Base-by-base conservation (phyloP, 768 basidiomycete genomes). In the Suillus subalutaceus region DNA sequence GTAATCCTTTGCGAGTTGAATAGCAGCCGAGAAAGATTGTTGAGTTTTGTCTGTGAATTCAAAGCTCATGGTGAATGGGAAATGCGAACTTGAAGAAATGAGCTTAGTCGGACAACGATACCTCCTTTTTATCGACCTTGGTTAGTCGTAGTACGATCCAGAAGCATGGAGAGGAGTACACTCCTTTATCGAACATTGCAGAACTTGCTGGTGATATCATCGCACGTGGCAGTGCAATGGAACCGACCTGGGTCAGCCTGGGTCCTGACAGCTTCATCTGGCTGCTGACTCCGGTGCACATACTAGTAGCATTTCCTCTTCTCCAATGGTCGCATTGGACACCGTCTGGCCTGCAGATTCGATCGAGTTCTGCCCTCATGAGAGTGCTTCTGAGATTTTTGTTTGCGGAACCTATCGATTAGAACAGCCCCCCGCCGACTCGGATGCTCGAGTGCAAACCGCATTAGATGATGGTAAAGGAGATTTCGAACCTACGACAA, bases 341-440 rank as follows among this genome's bases (percentile, higher is more conserved):
- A 97, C 95, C 1, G 77, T 80, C n/a, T 90, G 87, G 72, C 94
- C 94, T 12, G 96, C 95, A 26, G 96, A 97, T 77, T 88, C 91
- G 13, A 84, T 95, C 63, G 97, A 99, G 72, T 98, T 96, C 75
- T 96, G 93, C 70, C 96, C 96, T 6, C 85, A 85, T 64, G 81
- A 83, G 15, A 79, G 80, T 32, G 82, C 81, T 59, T 79, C 82
- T 3, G 79, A 90, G 69, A 78, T 97, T 35, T 84, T 98, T 66
- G 91, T 90, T 2, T 94, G 94, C 71, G 97, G 97, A 26, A 98
- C 97, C 0, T 99, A 99, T 79, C 89, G 93, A 70, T 84, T 99
- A 26, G 81, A 89, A 52, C 75, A 85, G 64, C 66, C 72, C 40
- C 80, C 79, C 65, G 68, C 70, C 66, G 46, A 41, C 40, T 41